Evolutionary conservation across 2,329 filamentous ascomycete genomes (phyloP).

Genomic region (Colletotrichum euphorbiae): DNA sequence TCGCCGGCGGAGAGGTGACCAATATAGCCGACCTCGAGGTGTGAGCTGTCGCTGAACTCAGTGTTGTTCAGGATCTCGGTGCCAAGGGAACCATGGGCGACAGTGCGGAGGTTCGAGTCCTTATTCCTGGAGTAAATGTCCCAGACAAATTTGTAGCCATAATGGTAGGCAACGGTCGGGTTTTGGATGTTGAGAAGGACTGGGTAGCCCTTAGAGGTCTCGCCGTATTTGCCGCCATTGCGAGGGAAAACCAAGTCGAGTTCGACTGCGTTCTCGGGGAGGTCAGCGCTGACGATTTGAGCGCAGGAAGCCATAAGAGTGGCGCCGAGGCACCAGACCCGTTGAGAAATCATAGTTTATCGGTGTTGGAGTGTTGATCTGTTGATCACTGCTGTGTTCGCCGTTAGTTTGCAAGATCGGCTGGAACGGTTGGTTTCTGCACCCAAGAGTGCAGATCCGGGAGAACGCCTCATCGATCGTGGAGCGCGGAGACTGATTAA

Average conservation of each 20-base stretch:
- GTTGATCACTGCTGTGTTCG: conserved; percentile 5
- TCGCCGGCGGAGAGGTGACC: conserved; percentile 37
- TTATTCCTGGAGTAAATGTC: conserved; percentile 36
- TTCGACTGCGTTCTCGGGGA: conserved; percentile 38
- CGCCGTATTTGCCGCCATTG: conserved; percentile 31
- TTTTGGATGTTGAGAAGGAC: conserved; percentile 38
- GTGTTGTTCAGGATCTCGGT: conserved; percentile 35
- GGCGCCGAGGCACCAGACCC: conserved; percentile 24
- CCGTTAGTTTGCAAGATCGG: conserved; percentile 13
- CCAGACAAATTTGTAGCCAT: conserved; percentile 38
- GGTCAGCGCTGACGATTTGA: conserved; percentile 24
- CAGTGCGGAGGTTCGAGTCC: conserved; percentile 34
- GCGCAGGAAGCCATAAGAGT: conserved; percentile 23
- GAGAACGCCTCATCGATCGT: conserved; percentile 14
- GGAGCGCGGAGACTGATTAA: conserved; percentile 28
- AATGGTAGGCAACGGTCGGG: conserved; percentile 37
- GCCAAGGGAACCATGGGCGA: conserved; percentile 33
- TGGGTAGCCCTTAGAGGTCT: conserved; percentile 35
- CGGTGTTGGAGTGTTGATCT: conserved; percentile 25
- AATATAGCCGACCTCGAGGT: conserved; percentile 33
- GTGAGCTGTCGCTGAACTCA: conserved; percentile 26
- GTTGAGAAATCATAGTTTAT: conserved; percentile 28
- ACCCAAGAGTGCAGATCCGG: conserved; percentile 24
- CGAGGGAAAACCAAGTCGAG: conserved; percentile 40
- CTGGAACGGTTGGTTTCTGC: conserved; percentile 13